Percentiles rank a stretch among this genome's conserved stretches.
Evolutionary conservation across 148 eudicot genomes (phyloP).

Genomic region (Persicaria tinctoria): DNA sequence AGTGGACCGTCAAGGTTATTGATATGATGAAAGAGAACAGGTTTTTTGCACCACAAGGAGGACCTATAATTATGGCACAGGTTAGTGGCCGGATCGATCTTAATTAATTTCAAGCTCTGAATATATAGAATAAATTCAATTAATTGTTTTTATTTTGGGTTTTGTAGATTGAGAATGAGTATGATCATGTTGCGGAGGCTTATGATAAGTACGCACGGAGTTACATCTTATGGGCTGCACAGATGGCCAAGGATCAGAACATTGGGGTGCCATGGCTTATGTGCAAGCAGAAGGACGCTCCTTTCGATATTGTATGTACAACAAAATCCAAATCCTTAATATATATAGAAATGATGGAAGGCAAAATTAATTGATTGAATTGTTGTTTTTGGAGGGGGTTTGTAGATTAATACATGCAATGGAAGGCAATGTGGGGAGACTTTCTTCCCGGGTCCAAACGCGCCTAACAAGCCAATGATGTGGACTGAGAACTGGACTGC

Average conservation of each 20-base stretch:
- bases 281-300: slow-evolving; percentile 97
- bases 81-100: too few species aligned
- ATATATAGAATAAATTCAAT: neutral
- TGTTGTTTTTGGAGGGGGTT: neutral
- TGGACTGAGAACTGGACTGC: slow-evolving; percentile 99
- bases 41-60: slow-evolving; percentile 76
- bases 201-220: slow-evolving; percentile 36
- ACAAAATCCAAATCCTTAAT: neutral
- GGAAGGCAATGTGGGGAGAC: slow-evolving; percentile 93
- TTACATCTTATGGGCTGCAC: slow-evolving; percentile 79
- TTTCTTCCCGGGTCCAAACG: slow-evolving; percentile 58
- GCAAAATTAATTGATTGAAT: neutral
- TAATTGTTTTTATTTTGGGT: too few species aligned
- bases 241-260: slow-evolving; percentile 60
- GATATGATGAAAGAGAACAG: slow-evolving; percentile 54
- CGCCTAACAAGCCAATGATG: slow-evolving; percentile 62
- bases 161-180: slow-evolving; percentile 86
- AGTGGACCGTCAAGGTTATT: slow-evolving; percentile 35
- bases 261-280: slow-evolving; percentile 89
- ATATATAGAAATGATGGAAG: neutral
- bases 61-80: slow-evolving; percentile 19
- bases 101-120: neutral
- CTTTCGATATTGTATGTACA: slow-evolving; percentile 61
- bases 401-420: slow-evolving; percentile 81
- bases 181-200: slow-evolving; percentile 47